These are phyloP conservation scores for Linum tenue DNA, from an alignment of 345 rosid species.

Conservation along the genomic window DNA sequence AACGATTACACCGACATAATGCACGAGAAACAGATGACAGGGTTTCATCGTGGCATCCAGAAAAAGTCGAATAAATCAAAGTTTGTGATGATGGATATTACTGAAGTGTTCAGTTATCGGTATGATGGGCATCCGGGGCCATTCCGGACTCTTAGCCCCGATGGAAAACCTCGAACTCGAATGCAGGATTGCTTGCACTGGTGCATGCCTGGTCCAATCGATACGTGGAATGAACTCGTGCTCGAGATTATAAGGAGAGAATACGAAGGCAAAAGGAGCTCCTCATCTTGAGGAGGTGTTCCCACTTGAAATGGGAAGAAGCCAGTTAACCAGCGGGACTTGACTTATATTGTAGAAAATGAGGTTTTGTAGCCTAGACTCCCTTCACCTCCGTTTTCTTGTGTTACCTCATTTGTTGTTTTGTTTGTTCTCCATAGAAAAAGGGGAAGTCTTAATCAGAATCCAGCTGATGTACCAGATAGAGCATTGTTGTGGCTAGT, in stretches of 20 bases:
- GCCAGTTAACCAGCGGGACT: no score
- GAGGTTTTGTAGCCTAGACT: not conserved
- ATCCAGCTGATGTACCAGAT: no score
- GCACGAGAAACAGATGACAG: conserved; percentile 73
- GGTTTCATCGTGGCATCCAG: conserved; percentile 41
- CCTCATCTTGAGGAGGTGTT: conserved; percentile 7
- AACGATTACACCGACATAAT: conserved; percentile 71
- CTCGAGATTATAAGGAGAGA: conserved; percentile 73
- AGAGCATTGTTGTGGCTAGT: no score
- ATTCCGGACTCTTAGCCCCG: conserved; percentile 60
- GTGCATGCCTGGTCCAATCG: conserved; percentile 99
- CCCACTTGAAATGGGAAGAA: not conserved
- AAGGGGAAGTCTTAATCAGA: not conserved
- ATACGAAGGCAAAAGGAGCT: conserved; percentile 26
- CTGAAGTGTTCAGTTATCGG: conserved; percentile 70
- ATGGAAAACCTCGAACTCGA: conserved; percentile 79
- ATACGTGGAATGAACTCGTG: conserved; percentile 89
- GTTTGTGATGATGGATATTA: conserved; percentile 78
- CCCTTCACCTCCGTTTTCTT: not conserved
- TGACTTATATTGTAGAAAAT: not conserved
- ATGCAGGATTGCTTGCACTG: conserved; percentile 84
- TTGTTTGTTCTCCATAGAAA: not conserved
- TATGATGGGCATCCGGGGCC: conserved; percentile 99
- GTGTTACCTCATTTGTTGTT: no score
- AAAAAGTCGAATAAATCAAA: conserved; percentile 37